Base-by-base conservation (phyloP, 768 basidiomycete species). In the Lentinula edodes region DNA sequence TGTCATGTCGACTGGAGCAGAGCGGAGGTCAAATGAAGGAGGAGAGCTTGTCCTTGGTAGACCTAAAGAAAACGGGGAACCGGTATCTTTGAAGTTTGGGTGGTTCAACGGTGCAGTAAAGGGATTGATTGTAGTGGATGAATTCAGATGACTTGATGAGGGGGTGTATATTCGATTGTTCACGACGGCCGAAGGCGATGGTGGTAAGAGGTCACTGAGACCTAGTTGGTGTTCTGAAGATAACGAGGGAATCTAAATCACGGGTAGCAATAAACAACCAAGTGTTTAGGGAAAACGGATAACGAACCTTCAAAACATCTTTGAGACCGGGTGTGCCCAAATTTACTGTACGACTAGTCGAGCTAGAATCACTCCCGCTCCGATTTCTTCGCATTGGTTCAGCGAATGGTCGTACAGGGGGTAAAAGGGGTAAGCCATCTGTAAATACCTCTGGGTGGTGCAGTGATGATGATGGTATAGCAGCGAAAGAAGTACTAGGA, bases 151-250 rank as follows among this genome's bases (percentile, higher is more conserved):
- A 53, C 73, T 80, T 2, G 78, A 73, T 15, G 76, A 75, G 39
- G 73, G 68, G 15, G 74, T 63, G 61, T 74, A 77, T 15, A 68
- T 69, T 50, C 77, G 78, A 38, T 72, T 71, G 60, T 64, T 75
- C 63, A 71, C 69, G 20, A 71, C 73, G 34, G 72, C 78, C 39
- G 81, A 85, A 8, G 89, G 90, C 12, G 91, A 91, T 1, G 91
- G 89, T 5, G 91, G 89, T 18, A 90, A 73, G 23, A 92, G 74
- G 66, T 91, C 90, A 13, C 79, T 66, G 72, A 86, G 84, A 36
- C 86, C 88, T 16, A 88, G 71, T 66, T 86, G 85, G 67, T 90
- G 86, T 56, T 89, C 89, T 1, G 86, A 85, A 18, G 86, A 83
- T 20, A 89, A 75, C 12, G 82, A 82, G 0, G 89, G 87, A 46